A percentile compares a stretch with the other conserved stretches of the same genome.
Conservation (phyloP, 2,329 filamentous ascomycete species). For the Calonectria naviculata region DNA sequence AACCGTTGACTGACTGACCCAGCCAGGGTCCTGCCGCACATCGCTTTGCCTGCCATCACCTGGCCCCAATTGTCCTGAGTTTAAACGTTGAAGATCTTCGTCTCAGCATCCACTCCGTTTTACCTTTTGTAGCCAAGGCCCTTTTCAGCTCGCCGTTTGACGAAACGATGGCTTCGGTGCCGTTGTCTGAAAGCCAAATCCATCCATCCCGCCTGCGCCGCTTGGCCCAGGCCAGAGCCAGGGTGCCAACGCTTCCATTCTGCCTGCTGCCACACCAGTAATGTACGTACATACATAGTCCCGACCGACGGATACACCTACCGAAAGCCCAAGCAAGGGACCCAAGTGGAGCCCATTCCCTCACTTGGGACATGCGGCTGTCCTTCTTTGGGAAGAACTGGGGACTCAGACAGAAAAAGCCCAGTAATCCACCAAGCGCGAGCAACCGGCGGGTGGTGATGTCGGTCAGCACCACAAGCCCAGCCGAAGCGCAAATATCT, state of each 20-base stretch:
- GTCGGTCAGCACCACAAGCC: conserved; percentile 21
- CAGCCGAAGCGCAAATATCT: conserved; percentile 6
- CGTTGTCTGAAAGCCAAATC: conserved; percentile 22
- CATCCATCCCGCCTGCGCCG: conserved; percentile 16
- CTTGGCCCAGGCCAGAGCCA: conserved; percentile 3
- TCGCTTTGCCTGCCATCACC: neutral
- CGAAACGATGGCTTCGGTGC: conserved; percentile 26
- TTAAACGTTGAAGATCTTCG: neutral
- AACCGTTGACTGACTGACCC: neutral
- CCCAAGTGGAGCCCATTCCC: conserved; percentile 5
- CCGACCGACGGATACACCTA: conserved; percentile 5
- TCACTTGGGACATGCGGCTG: conserved; percentile 9
- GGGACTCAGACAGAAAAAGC: conserved; percentile 17
- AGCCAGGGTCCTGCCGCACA: conserved; percentile 10
- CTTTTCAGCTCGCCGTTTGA: conserved; percentile 16
- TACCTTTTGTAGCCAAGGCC: neutral
- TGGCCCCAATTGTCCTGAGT: neutral
- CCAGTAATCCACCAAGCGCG: neutral
- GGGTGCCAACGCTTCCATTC: conserved; percentile 1
- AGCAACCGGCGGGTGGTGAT: conserved; percentile 26
- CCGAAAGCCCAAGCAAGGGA: conserved; percentile 20
- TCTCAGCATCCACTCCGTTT: neutral
- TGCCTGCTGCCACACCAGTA: conserved; percentile 1
- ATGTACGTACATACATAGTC: neutral
- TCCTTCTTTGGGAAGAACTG: conserved; percentile 21